phyloP scores from a whole-genome alignment of 2,329 filamentous ascomycete species.

The Parafenestella ontariensis region DNA sequence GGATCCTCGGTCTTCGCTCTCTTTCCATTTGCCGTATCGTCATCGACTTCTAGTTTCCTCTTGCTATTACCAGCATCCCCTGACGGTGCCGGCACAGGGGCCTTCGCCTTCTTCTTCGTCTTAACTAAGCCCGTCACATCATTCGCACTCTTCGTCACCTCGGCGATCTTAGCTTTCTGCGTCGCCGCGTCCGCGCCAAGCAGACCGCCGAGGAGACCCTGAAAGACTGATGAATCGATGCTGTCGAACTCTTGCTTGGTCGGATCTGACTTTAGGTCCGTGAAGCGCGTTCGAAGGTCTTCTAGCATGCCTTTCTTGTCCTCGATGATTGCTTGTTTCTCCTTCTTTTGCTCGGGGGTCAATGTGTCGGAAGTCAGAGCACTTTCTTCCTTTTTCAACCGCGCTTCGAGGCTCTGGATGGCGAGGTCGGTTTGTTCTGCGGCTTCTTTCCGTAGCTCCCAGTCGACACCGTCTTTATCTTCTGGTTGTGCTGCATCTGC shows the following conservation, averaged over 20 bases:
- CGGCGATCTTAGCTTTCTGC: conserved; percentile 69
- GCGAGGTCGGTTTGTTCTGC: conserved; percentile 74
- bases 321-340: conserved; percentile 65
- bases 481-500: conserved; percentile 46
- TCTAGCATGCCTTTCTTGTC: conserved; percentile 80
- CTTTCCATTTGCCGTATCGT: conserved; percentile 33
- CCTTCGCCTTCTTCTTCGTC: conserved; percentile 66
- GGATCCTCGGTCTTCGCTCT: conserved; percentile 45
- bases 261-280: conserved; percentile 71
- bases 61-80: conserved; percentile 30
- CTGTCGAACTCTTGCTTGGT: conserved; percentile 50
- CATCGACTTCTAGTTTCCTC: conserved; percentile 42
- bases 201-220: conserved; percentile 69
- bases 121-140: conserved; percentile 78
- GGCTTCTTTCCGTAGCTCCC: conserved; percentile 74
- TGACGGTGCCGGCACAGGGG: conserved; percentile 17
- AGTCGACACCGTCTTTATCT: conserved; percentile 66
- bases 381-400: conserved; percentile 73
- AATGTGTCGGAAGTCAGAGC: conserved; percentile 58
- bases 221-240: conserved; percentile 55
- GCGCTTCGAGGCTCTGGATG: conserved; percentile 74
- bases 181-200: conserved; percentile 68
- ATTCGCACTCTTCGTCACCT: conserved; percentile 75
- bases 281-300: conserved; percentile 71
- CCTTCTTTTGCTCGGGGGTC: conserved; percentile 68